Evolutionary conservation across 192 early-diverging fungal species (phyloP), one percentile per base, ranked within the genome.

Genomic region (Radiomyces spectabilis): DNA sequence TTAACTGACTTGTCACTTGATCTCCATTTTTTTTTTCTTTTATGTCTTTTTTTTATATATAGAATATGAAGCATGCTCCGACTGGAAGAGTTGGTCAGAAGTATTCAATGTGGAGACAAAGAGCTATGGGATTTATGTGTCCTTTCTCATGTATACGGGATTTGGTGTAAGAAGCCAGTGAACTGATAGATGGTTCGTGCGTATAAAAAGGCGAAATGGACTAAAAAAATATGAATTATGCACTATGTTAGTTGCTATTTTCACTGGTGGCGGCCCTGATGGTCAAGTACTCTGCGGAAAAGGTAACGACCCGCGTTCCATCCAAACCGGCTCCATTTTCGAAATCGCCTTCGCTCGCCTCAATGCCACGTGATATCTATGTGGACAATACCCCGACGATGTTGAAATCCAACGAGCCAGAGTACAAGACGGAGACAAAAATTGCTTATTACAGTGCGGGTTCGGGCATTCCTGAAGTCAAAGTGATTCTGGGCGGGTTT

Each of bases 391-490:
- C 15, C 26, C 46, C 15, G 12, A 31, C 15, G 8, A 31, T 6
- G 15, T 13, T 29, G 25, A n/a, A 15, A 5, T 10, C 42, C 7
- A 55, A 41, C 24, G 25, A 31, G 12, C n/a, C n/a, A n/a, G n/a
- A n/a, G n/a, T n/a, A n/a, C n/a, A 35, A 32, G 18, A 39, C 31
- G n/a, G 72, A 78, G 12, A 76, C 80, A 37, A 85, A 87, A 51
- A 73, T 66, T 19, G 74, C 78, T n/a, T 83, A 81, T 30, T 95
- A 94, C 53, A 87, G 89, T 45, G 91, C 93, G 8, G 93, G 93
- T n/a, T 88, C 85, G n/a, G 93, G 93, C 26, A 87, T 95, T 31
- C 85, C 93, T 13, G 94, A 98, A 71, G 87, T 98, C 48, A 98
- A 98, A 65, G 90, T 89, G 13, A 94, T 95, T 34, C 60, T 96